These are phyloP conservation scores for Rhynchospora tenuis DNA, from an alignment of 176 grass and related monocot genomes.

Conservation along the genomic window DNA sequence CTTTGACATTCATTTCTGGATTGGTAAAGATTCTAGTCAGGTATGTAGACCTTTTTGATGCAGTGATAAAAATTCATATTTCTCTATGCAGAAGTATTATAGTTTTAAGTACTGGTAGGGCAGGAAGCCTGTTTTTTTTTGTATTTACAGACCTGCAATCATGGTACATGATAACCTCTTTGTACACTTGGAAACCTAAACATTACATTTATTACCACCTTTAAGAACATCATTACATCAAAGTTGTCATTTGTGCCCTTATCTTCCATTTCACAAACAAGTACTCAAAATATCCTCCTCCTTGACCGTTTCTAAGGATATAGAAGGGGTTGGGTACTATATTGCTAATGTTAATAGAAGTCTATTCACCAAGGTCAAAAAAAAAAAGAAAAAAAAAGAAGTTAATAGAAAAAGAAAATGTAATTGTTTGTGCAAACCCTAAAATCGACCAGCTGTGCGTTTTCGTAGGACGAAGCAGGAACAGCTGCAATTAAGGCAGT, in stretches of 20 bases:
- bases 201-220: background rate
- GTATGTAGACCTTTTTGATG: slow-evolving; percentile 25
- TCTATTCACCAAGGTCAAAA: background rate
- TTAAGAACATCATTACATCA: background rate
- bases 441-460: background rate
- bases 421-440: background rate
- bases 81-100: background rate
- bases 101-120: background rate
- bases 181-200: background rate
- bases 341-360: background rate
- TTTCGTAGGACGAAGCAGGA: slow-evolving; percentile 84
- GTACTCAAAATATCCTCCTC: background rate
- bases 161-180: background rate
- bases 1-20: slow-evolving; percentile 85
- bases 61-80: background rate
- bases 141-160: background rate
- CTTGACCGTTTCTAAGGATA: background rate
- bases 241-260: slow-evolving; percentile 6
- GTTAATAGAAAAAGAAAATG: background rate
- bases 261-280: slow-evolving; percentile 13
- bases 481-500: slow-evolving; percentile 92
- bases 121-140: background rate
- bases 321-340: background rate
- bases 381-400: no score
- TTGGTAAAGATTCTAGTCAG: slow-evolving; percentile 90